Evolutionary conservation across 768 basidiomycete genomes (phyloP).

Genomic region (Tremella mesenterica): DNA sequence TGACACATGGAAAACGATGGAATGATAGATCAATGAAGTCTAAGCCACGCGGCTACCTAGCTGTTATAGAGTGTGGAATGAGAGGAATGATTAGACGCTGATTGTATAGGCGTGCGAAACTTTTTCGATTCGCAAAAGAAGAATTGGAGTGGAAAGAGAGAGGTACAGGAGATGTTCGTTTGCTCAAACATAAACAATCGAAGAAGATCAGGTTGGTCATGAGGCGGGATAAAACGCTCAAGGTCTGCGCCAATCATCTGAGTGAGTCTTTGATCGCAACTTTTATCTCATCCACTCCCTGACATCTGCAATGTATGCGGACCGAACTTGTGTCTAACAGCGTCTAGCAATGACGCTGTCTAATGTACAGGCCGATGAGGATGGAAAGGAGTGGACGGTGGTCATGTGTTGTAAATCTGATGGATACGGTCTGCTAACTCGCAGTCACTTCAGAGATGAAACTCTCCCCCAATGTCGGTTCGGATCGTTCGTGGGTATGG

Average conservation of each 20-base stretch:
- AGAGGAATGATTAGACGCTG: too few species aligned
- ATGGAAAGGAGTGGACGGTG: too few species aligned
- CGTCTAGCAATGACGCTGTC: neutral
- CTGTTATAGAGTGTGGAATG: too few species aligned
- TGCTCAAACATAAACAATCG: conserved; percentile 78
- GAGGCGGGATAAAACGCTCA: conserved; percentile 98
- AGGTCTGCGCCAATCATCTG: conserved; percentile 96
- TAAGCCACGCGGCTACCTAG: neutral
- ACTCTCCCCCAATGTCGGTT: conserved; percentile 94
- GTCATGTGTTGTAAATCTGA: too few species aligned
- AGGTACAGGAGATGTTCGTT: conserved; percentile 89
- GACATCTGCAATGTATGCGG: neutral
- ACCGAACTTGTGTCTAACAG: neutral
- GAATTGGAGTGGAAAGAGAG: conserved; percentile 95
- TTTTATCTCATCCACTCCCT: neutral
- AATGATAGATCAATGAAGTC: too few species aligned
- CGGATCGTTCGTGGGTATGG: conserved; percentile 99
- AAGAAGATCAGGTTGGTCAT: conserved; percentile 93
- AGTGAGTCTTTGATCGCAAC: conserved; percentile 53
- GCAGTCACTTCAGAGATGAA: conserved; percentile 81
- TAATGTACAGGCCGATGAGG: too few species aligned
- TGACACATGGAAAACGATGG: too few species aligned
- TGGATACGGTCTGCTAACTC: neutral
- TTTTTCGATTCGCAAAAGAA: conserved; percentile 80
- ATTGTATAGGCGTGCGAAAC: conserved; percentile 81